Base-by-base conservation (phyloP, 2,329 filamentous ascomycete species). In the Neodidymelliopsis sp. region DNA sequence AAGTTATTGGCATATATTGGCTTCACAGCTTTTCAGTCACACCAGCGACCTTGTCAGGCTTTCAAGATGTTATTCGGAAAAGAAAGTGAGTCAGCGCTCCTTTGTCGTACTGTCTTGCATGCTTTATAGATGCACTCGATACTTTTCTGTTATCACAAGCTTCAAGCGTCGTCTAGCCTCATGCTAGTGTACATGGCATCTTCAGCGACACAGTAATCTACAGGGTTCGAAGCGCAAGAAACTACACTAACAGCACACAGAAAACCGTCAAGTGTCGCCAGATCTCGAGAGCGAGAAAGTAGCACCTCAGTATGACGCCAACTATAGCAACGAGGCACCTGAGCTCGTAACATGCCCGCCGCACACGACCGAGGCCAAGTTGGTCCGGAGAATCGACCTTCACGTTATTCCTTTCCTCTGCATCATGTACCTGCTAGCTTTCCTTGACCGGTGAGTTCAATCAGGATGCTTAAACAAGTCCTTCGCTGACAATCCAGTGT, bases 381-480 rank as follows among this genome's bases (percentile, higher is more conserved):
- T 81, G 27, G 65, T 75, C n/a, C 61, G 65, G 22, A 72, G 69
- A 47, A 79, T 80, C 44, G 79, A 81, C 45, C 60, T 75, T 4
- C 76, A 74, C 42, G 75, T 81, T 19, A 70, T 81, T 16, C 79
- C 79, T 0, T 79, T 75, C 29, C 68, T 81, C 19, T 79, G 77
- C 49, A 73, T 81, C 51, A 70, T 81, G 56, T 81, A 81, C 53
- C 65, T 80, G n/a, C 62, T 79, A 11, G 75, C 76, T 6, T 79
- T 79, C 48, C 59, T 79, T n/a, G 76, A 79, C 45, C 66, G 75
- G 70, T 72, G 62, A 30, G 57, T 22, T 15, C 16, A 16, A 3
- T 4, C 4, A 38, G 13, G 4, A 9, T 1, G 3, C 13, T 2
- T 19, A 11, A 12, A 15, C n/a, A 15, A 24, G 10, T 18, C n/a